phyloP scores from a whole-genome alignment of 1,139 yeast species.

The Yamadazyma taylorii region DNA sequence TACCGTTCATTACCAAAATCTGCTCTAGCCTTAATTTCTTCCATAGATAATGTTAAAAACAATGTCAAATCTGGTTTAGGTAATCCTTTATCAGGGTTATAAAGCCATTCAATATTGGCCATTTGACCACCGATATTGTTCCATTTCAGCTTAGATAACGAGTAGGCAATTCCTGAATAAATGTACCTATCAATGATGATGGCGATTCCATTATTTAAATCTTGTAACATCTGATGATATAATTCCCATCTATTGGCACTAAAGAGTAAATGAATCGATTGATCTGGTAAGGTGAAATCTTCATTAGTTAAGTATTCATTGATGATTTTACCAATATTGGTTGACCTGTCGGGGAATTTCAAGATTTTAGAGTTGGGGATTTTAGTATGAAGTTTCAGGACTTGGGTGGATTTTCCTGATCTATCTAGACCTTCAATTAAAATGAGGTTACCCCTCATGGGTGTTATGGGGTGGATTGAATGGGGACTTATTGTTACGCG shows the following conservation, averaged over 20 bases:
- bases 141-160: conserved; percentile 64
- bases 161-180: conserved; percentile 91
- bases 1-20: conserved; percentile 95
- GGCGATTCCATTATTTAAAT: conserved; percentile 52
- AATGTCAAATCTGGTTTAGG: conserved; percentile 85
- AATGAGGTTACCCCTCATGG: conserved; percentile 66
- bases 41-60: conserved; percentile 64
- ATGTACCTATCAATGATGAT: conserved; percentile 84
- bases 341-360: conserved; percentile 86
- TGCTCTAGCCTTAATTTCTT: conserved; percentile 53
- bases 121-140: conserved; percentile 31
- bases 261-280: conserved; percentile 83
- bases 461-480: no score
- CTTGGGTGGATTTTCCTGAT: conserved; percentile 93
- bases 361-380: conserved; percentile 49
- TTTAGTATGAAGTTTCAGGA: conserved; percentile 42
- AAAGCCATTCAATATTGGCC: conserved; percentile 72
- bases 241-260: conserved; percentile 96
- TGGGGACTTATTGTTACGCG: no score
- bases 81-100: conserved; percentile 77
- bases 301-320: conserved; percentile 65
- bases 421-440: conserved; percentile 92
- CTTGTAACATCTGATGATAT: conserved; percentile 44
- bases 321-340: conserved; percentile 77
- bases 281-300: conserved; percentile 55